These are phyloP conservation scores for Hylodesmum podocarpum DNA, from an alignment of 306 rosid genomes.

Conservation along the genomic window DNA sequence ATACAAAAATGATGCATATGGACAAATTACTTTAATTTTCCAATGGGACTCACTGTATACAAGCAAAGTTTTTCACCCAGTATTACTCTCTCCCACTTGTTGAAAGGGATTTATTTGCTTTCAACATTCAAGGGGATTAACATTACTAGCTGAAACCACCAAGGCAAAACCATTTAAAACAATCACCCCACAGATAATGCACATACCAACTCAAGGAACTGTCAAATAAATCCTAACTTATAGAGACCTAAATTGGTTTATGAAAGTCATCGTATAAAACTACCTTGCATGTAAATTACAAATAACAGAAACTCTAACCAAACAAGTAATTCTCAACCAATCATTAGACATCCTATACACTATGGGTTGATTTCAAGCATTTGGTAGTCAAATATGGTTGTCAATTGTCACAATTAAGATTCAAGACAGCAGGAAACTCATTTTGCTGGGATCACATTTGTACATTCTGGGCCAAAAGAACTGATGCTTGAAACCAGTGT, in stretches of 20 bases:
- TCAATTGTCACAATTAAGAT: not conserved
- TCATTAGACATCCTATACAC: not conserved
- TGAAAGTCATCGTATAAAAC: not conserved
- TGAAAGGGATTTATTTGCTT: not conserved
- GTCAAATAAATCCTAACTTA: not conserved
- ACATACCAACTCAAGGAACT: not conserved
- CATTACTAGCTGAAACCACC: not conserved
- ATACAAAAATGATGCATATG: slow-evolving; percentile 2
- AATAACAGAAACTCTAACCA: not conserved
- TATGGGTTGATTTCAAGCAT: not conserved
- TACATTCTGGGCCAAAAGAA: too few relatives aligned
- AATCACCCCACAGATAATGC: not conserved
- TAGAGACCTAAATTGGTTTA: not conserved
- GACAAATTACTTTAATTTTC: not conserved
- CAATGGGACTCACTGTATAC: not conserved
- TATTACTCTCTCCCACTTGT: not conserved
- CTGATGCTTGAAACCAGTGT: too few relatives aligned
- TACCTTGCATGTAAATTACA: not conserved
- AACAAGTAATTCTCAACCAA: slow-evolving; percentile 16
- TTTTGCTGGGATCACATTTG: not conserved
- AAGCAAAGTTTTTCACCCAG: not conserved
- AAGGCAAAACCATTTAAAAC: not conserved
- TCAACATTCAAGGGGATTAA: not conserved
- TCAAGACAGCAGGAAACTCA: not conserved
- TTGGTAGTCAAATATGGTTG: not conserved